A percentile compares a stretch with the other conserved stretches of the same genome.
Evolutionary conservation across 2,329 filamentous ascomycete genomes (phyloP).

Genomic region (Cordyceps tenuipes): DNA sequence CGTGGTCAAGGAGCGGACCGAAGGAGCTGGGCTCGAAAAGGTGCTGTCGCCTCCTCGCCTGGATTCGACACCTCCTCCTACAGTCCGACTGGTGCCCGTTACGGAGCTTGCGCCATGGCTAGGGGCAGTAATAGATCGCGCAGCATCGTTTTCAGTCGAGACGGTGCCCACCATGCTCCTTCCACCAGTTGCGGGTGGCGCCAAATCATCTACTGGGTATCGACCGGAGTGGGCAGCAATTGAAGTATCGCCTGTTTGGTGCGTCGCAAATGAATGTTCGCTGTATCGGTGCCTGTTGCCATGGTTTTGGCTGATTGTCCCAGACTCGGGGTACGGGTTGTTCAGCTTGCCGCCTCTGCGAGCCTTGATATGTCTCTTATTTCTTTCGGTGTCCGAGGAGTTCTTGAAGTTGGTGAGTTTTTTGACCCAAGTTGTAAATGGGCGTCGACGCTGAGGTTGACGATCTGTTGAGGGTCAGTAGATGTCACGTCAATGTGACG

Average conservation of each 20-base stretch:
- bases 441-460: constrained; percentile 61
- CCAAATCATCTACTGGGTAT: constrained; percentile 49
- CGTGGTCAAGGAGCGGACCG: constrained; percentile 70
- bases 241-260: constrained; percentile 47
- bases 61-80: constrained; percentile 56
- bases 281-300: constrained; percentile 26
- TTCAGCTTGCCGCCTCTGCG: constrained; percentile 62
- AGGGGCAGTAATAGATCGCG: constrained; percentile 64
- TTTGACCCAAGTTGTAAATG: constrained; percentile 91
- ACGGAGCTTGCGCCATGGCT: constrained; percentile 61
- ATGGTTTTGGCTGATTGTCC: constrained; percentile 36
- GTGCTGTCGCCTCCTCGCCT: constrained; percentile 66
- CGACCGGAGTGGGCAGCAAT: constrained; percentile 47
- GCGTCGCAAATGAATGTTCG: constrained; percentile 48
- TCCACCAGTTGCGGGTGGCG: constrained; percentile 53
- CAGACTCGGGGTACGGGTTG: constrained; percentile 86
- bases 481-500: constrained; percentile 13
- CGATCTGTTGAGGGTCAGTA: constrained; percentile 50
- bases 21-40: constrained; percentile 76
- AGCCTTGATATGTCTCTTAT: constrained; percentile 34
- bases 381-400: constrained; percentile 50
- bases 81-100: constrained; percentile 66
- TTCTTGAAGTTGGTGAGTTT: constrained; percentile 81
- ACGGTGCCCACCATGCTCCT: constrained; percentile 71
- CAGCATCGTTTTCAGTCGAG: constrained; percentile 73